A percentile compares a stretch with the other conserved stretches of the same genome.
Evolutionary conservation across 805 yeast genomes (phyloP).

Genomic region (Candida anglica): DNA sequence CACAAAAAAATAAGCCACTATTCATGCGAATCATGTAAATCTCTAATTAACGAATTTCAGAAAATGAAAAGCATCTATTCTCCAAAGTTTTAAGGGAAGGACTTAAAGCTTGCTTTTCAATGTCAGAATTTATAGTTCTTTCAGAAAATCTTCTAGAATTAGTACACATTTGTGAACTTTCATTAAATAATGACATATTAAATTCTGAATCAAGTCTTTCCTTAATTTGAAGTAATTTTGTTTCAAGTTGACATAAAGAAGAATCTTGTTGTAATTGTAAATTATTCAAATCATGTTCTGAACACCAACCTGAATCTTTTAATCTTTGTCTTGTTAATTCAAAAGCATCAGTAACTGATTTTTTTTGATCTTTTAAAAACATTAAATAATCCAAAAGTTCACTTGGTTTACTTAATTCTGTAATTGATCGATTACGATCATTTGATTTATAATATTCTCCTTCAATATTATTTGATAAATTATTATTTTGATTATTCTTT

Average conservation of each 20-base stretch:
- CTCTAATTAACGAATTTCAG: slow-evolving; percentile 9
- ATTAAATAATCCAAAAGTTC: slow-evolving; percentile 25
- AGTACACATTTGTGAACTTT: not conserved
- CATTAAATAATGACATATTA: slow-evolving; percentile 18
- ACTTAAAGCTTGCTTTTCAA: not conserved
- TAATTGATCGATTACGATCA: slow-evolving; percentile 9
- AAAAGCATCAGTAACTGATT: slow-evolving; percentile 29
- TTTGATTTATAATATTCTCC: not conserved
- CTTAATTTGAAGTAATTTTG: slow-evolving; percentile 33
- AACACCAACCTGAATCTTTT: slow-evolving; percentile 39
- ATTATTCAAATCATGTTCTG: slow-evolving; percentile 36
- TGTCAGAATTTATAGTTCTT: not conserved
- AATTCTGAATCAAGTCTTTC: slow-evolving; percentile 28
- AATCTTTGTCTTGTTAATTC: slow-evolving; percentile 28
- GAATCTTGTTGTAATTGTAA: slow-evolving; percentile 34
- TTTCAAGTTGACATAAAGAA: slow-evolving; percentile 34
- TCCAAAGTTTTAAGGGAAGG: slow-evolving; percentile 25
- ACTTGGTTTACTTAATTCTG: slow-evolving; percentile 21
- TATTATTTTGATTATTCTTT: slow-evolving; percentile 1
- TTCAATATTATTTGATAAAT: slow-evolving; percentile 1
- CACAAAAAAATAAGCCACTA: too few species aligned
- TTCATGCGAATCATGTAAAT: too few species aligned
- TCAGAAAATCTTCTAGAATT: not conserved
- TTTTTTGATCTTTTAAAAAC: slow-evolving; percentile 31
- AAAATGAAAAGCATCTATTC: slow-evolving; percentile 23